Evolutionary conservation across 306 rosid genomes (phyloP).

Genomic region (Pueraria montana): DNA sequence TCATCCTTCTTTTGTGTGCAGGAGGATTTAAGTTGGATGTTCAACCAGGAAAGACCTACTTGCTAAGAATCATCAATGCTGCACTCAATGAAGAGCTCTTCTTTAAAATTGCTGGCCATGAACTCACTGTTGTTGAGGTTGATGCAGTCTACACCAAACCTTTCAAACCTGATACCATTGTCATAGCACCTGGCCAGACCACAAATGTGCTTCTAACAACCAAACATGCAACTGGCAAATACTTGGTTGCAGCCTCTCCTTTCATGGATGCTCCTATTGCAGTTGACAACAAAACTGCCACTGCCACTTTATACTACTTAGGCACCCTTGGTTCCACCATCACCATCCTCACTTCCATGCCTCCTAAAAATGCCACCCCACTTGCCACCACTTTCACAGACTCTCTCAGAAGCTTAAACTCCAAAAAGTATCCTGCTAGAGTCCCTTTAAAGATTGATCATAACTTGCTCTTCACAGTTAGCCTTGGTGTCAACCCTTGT

Average conservation of each 20-base stretch:
- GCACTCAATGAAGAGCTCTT: slow-evolving; percentile 89
- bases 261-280: slow-evolving; percentile 78
- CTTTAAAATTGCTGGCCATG: slow-evolving; percentile 83
- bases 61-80: no score
- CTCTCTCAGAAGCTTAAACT: slow-evolving; percentile 75
- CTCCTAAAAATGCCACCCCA: slow-evolving; percentile 69
- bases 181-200: no score
- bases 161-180: slow-evolving; percentile 67
- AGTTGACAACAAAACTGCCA: slow-evolving; percentile 73
- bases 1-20: slow-evolving; percentile 10
- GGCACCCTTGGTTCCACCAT: slow-evolving; percentile 56
- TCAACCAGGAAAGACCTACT: slow-evolving; percentile 53
- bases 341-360: slow-evolving; percentile 62
- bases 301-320: slow-evolving; percentile 70
- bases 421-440: slow-evolving; percentile 64
- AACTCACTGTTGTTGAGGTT: slow-evolving; percentile 78
- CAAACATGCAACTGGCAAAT: no score
- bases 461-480: slow-evolving; percentile 73
- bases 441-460: slow-evolving; percentile 77
- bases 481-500: slow-evolving; percentile 83
- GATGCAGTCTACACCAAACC: slow-evolving; percentile 89
- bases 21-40: slow-evolving; percentile 69
- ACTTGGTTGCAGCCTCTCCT: slow-evolving; percentile 73
- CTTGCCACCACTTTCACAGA: slow-evolving; percentile 60
- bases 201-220: no score